phyloP scores from a whole-genome alignment of 805 yeast genomes.

The Henningerozyma blattae region DNA sequence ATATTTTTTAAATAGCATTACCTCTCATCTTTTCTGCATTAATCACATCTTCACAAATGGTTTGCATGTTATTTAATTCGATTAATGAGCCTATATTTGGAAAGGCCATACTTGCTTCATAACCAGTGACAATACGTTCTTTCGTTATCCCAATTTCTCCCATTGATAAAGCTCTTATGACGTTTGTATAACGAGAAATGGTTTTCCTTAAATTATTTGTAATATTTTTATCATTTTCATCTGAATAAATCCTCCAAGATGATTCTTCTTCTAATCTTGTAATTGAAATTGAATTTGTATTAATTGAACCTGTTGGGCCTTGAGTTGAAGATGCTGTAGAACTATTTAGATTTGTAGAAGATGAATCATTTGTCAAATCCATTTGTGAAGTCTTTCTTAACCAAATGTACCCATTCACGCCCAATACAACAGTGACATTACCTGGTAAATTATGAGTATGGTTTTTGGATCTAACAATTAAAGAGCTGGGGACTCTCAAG shows the following conservation, averaged over 20 bases:
- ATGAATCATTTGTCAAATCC: slow-evolving; percentile 21
- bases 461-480: slow-evolving; percentile 74
- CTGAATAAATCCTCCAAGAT: slow-evolving; percentile 91
- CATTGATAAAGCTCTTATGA: slow-evolving; percentile 67
- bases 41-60: slow-evolving; percentile 61
- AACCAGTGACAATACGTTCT: slow-evolving; percentile 63
- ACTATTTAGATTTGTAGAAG: too few species aligned
- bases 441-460: slow-evolving; percentile 89
- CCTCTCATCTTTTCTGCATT: slow-evolving; percentile 72
- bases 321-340: slow-evolving; percentile 11
- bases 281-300: slow-evolving; percentile 37
- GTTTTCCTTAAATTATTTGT: slow-evolving; percentile 50
- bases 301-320: slow-evolving; percentile 26
- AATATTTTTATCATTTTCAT: slow-evolving; percentile 64
- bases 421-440: slow-evolving; percentile 79
- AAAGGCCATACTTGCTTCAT: slow-evolving; percentile 80
- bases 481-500: slow-evolving; percentile 66
- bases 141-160: slow-evolving; percentile 84
- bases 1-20: slow-evolving; percentile 3
- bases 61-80: slow-evolving; percentile 59
- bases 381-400: slow-evolving; percentile 49
- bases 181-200: slow-evolving; percentile 77
- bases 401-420: slow-evolving; percentile 95
- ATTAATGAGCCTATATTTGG: slow-evolving; percentile 58
- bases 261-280: slow-evolving; percentile 87